Percentiles rank a stretch among this genome's conserved stretches.
Evolutionary conservation across 805 yeast genomes (phyloP).

Genomic region (Kuraishia molischiana): DNA sequence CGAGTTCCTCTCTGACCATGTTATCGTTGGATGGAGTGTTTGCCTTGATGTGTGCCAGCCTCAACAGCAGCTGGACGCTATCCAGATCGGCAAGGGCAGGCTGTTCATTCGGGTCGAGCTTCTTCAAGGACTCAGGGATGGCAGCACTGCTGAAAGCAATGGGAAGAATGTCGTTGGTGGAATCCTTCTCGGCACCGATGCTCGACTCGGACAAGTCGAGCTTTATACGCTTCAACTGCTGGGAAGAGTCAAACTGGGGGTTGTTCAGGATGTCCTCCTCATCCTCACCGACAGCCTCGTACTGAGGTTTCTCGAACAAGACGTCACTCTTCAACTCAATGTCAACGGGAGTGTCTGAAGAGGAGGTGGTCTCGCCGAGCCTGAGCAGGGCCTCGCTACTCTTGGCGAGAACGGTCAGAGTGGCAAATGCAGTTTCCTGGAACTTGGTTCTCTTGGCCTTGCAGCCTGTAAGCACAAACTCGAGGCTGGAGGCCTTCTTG

Average conservation of each 20-base stretch:
- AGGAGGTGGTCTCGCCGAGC: slow-evolving; percentile 5
- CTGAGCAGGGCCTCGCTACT: slow-evolving; percentile 20
- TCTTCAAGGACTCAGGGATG: slow-evolving; percentile 44
- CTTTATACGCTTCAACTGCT: slow-evolving; percentile 23
- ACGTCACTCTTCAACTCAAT: slow-evolving; percentile 66
- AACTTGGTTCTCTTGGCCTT: slow-evolving; percentile 80
- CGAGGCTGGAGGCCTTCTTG: slow-evolving; percentile 46
- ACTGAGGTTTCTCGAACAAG: slow-evolving; percentile 65
- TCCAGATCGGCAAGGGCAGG: slow-evolving; percentile 67
- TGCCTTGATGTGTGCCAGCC: slow-evolving; percentile 52
- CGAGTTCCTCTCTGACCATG: slow-evolving; percentile 73
- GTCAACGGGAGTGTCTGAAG: slow-evolving; percentile 36
- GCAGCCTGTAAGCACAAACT: slow-evolving; percentile 73
- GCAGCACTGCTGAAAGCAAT: slow-evolving; percentile 50
- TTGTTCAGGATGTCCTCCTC: slow-evolving; percentile 26
- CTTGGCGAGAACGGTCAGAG: slow-evolving; percentile 69
- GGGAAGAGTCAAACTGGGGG: slow-evolving; percentile 6
- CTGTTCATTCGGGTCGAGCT: slow-evolving; percentile 73
- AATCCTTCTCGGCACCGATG: slow-evolving; percentile 6
- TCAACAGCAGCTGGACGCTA: slow-evolving; percentile 59
- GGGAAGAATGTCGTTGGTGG: slow-evolving; percentile 42
- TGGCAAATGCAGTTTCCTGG: slow-evolving; percentile 63
- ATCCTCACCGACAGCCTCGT: slow-evolving; percentile 47
- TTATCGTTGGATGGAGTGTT: slow-evolving; percentile 65
- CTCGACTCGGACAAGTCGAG: slow-evolving; percentile 22